Percentiles rank a stretch among this genome's conserved stretches.
Evolutionary conservation across 352 stramenopile species (phyloP).

Genomic region (Blastocystis sp.): DNA sequence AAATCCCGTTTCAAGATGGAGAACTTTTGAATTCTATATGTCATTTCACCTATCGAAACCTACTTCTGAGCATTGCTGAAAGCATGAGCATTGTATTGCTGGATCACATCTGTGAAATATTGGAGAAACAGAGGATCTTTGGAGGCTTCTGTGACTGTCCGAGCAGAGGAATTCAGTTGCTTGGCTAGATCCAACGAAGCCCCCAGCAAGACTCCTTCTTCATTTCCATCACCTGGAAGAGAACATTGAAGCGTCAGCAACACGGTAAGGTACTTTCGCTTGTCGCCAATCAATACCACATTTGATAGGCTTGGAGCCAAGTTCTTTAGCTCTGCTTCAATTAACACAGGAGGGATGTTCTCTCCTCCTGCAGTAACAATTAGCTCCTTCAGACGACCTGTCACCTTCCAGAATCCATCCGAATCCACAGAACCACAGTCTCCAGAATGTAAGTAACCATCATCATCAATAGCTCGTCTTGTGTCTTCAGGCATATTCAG

Average conservation of each 20-base stretch:
- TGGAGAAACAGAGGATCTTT: not conserved
- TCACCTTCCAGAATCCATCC: constrained; percentile 66
- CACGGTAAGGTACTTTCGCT: constrained; percentile 80
- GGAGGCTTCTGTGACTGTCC: not conserved
- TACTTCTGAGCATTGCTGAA: constrained; percentile 60
- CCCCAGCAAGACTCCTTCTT: constrained; percentile 70
- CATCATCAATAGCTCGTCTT: constrained; percentile 76
- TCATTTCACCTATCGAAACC: constrained; percentile 49
- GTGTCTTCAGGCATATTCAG: constrained; percentile 71
- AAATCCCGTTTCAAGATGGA: constrained; percentile 80
- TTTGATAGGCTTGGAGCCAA: constrained; percentile 79
- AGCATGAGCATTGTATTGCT: constrained; percentile 34
- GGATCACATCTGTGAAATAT: constrained; percentile 47
- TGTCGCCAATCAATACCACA: constrained; percentile 82
- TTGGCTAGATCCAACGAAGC: constrained; percentile 13
- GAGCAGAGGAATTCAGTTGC: not conserved
- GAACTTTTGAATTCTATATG: constrained; percentile 74
- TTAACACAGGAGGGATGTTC: constrained; percentile 83
- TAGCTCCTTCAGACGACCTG: constrained; percentile 68
- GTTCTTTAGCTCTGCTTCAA: constrained; percentile 82
- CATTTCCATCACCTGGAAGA: constrained; percentile 65
- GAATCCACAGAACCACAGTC: constrained; percentile 82
- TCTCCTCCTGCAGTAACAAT: constrained; percentile 83
- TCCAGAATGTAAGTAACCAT: constrained; percentile 84
- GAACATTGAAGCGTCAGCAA: constrained; percentile 78